A percentile compares a stretch with the other conserved stretches of the same genome.
phyloP scores from a whole-genome alignment of 768 basidiomycete species.

The Megacollybia marginata region DNA sequence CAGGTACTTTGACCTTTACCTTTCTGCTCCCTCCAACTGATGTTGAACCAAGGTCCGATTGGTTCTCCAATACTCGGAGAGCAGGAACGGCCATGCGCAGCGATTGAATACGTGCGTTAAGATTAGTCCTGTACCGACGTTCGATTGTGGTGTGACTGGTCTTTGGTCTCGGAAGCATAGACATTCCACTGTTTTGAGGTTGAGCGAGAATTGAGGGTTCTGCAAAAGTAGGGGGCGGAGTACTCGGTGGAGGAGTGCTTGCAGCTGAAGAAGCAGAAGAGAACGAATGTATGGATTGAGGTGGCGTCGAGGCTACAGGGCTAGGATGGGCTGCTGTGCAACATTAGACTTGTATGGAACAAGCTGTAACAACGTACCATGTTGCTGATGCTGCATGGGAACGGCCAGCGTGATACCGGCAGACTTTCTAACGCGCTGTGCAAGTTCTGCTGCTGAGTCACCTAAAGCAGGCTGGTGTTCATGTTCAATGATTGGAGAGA shows the following conservation, averaged over 20 bases:
- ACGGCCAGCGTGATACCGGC: constrained; percentile 51
- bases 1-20: constrained; percentile 35
- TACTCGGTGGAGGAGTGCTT: constrained; percentile 16
- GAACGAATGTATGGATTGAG: constrained; percentile 10
- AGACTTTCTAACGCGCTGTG: constrained; percentile 42
- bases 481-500: constrained; percentile 34
- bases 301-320: constrained; percentile 24
- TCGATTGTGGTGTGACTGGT: constrained; percentile 89
- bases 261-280: constrained; percentile 37
- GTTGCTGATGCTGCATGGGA: constrained; percentile 19
- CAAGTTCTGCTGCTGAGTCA: constrained; percentile 20
- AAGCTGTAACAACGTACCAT: not conserved
- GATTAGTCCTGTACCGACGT: constrained; percentile 80
- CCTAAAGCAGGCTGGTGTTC: constrained; percentile 21
- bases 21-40: constrained; percentile 28
- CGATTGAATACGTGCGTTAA: constrained; percentile 80
- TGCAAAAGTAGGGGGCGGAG: too few species aligned
- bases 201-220: constrained; percentile 6
- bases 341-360: not conserved
- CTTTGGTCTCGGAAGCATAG: constrained; percentile 47
- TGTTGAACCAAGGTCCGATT: constrained; percentile 20
- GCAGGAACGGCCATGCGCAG: constrained; percentile 79
- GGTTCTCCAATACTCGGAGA: constrained; percentile 67
- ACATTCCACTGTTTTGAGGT: constrained; percentile 25
- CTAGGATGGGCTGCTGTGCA: not conserved